Evolutionary conservation across 192 early-diverging fungal genomes (phyloP), one percentile per base, ranked within the genome.

Genomic region (Mortierella alpina): DNA sequence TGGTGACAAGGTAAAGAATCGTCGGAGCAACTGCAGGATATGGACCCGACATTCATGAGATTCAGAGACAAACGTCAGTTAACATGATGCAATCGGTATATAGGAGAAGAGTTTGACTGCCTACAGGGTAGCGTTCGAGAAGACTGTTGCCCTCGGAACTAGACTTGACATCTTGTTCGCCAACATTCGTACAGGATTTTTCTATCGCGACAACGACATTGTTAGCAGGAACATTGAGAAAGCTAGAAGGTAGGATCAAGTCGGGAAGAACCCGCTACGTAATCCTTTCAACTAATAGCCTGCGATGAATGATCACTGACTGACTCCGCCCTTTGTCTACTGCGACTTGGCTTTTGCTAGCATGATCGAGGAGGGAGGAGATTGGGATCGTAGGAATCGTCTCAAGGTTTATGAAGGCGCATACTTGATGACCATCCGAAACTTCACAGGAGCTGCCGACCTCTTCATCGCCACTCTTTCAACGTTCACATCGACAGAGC

Each of bases 361-460:
- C 45, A 88, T 99, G 80, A 96, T 98, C 70, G 94, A 99, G 79
- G 95, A 98, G 86, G 96, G 97, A 55, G 98, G 98, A 31, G 98
- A 99, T 84, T 99, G 98, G 98, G 98, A 99, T 88, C 91, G 98
- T 54, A 91, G 98, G 68, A 99, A 99, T 87, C 90, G 98, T 55
- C 89, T 98, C 52, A 98, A 99, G 87, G 96, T 95, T 5, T 96
- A 98, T 73, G 95, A 99, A 79, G 97, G 95, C 59, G 87, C 96
- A 46, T 96, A 96, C 87, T 84, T 91, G 72, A 93, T 97, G 90
- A 95, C 96, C 13, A 93, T 95, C 63, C 92, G 98, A 64, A 93
- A 99, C 86, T 99, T 99, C 83, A 97, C 97, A 79, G 93, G 92
- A 12, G 96, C 96, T 6, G 91, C 94, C 20, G 86, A 92, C 64